phyloP scores from a whole-genome alignment of 2,329 filamentous ascomycete genomes.

The Neopestalotiopsis clavispora region DNA sequence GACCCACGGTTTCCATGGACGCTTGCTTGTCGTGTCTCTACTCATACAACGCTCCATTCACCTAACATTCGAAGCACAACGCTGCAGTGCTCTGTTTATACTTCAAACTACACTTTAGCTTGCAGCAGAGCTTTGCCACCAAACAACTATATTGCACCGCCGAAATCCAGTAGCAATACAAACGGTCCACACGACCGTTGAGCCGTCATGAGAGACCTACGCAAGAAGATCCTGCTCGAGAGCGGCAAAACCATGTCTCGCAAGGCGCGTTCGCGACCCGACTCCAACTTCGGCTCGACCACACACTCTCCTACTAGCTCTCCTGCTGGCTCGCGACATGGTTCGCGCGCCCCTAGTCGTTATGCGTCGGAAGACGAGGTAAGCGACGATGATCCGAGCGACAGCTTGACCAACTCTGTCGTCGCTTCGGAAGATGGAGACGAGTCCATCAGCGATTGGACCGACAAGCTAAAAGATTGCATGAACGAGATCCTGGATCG shows the following conservation, averaged over 20 bases:
- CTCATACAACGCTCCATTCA: constrained; percentile 11
- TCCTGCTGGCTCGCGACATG: constrained; percentile 59
- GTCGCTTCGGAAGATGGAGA: constrained; percentile 71
- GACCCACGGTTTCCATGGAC: constrained; percentile 1
- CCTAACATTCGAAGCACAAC: constrained; percentile 6
- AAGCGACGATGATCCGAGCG: constrained; percentile 58
- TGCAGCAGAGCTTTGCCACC: constrained; percentile 3
- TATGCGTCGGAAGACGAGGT: constrained; percentile 69
- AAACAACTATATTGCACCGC: neutral
- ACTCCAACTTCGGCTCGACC: constrained; percentile 62
- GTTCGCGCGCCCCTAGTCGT: constrained; percentile 64
- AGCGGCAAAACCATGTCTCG: constrained; percentile 74
- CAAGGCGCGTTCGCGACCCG: constrained; percentile 65
- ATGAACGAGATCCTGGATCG: constrained; percentile 74
- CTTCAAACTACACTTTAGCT: neutral
- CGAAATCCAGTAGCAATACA: neutral
- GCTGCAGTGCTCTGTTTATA: neutral
- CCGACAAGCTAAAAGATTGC: constrained; percentile 65
- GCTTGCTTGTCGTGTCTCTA: neutral
- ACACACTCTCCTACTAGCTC: constrained; percentile 62
- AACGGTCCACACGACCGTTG: neutral
- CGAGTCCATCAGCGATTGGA: constrained; percentile 61
- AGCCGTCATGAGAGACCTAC: constrained; percentile 63
- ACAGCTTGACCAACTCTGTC: constrained; percentile 51
- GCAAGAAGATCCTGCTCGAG: constrained; percentile 71